Evolutionary conservation across 2,329 filamentous ascomycete species (phyloP), one percentile per base, ranked within the genome.

Genomic region (Emericellopsis atlantica): DNA sequence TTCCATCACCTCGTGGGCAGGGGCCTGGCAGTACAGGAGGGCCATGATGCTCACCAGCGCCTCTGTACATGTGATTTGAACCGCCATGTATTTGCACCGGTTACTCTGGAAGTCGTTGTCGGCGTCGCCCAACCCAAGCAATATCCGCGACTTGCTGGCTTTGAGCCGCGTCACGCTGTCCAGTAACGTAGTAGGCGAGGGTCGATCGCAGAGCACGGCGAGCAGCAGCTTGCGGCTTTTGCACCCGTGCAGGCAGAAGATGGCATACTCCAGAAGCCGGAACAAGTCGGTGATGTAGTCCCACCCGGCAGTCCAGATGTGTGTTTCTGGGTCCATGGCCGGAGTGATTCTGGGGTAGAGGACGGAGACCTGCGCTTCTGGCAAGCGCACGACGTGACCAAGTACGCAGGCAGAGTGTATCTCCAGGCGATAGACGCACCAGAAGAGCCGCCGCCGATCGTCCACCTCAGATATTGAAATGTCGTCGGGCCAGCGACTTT

Each of bases 401-500:
- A 49, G 31, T n/a, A 51, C 48, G n/a, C 44, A 43, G 3, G 49
- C 46, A 5, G 41, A 42, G 37, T 51, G 49, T 16, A 51, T 42
- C 36, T 51, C 49, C 26, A 51, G 44, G 10, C 48, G 48, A 34
- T 51, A 50, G 31, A 51, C 43, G 36, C 36, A 41, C 49, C 49
- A 51, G 38, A 42, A 51, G 14, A 51, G 24, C n/a, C 49, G 46
- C 9, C 48, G 32, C 11, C 48, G n/a, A 12, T 44, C 43, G 15
- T 50, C 48, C 4, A 15, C 24, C 6, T 50, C 48, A 34, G 38
- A 41, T 5, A 31, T 31, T 1, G 37, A 35, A 11, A 44, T 45
- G 4, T 42, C 29, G 4, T 1, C 7, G 1, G 48, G 48, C 49
- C 49, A 51, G 10, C 46, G 41, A 3, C 32, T 33, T 37, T 51